Evolutionary conservation across 2,329 filamentous ascomycete species (phyloP).

Genomic region (Arthrobotrys conoides): DNA sequence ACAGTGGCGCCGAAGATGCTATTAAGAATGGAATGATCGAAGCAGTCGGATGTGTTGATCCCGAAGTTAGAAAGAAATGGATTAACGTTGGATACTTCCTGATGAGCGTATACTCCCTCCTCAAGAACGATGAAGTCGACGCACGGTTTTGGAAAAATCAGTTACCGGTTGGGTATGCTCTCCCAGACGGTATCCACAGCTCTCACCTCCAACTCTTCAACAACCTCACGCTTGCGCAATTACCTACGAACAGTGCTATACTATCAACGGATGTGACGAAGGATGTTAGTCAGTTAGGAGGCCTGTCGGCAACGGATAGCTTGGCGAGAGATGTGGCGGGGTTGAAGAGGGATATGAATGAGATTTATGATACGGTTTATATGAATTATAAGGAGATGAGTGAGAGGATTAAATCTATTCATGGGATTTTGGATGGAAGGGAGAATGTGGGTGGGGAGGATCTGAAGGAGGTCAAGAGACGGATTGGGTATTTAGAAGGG

Average conservation of each 20-base stretch:
- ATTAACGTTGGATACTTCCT: conserved; percentile 40
- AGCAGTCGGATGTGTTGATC: neutral
- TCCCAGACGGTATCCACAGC: conserved; percentile 12
- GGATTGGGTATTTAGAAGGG: conserved; percentile 35
- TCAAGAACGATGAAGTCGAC: conserved; percentile 29
- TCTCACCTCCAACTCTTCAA: neutral
- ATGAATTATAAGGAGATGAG: conserved; percentile 40
- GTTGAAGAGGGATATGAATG: conserved; percentile 45
- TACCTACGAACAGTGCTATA: neutral
- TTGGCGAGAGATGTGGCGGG: conserved; percentile 27
- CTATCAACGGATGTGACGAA: neutral
- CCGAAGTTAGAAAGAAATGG: conserved; percentile 12
- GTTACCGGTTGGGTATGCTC: conserved; percentile 19
- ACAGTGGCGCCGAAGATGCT: conserved; percentile 4
- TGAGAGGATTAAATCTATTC: conserved; percentile 41
- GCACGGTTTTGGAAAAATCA: conserved; percentile 38
- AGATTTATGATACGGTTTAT: conserved; percentile 34
- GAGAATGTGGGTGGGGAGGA: conserved; percentile 34
- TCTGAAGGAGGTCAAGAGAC: conserved; percentile 39
- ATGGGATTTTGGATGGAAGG: conserved; percentile 34
- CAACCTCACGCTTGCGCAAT: neutral
- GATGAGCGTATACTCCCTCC: conserved; percentile 10
- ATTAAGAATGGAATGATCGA: conserved; percentile 48
- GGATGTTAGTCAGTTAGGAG: conserved; percentile 11
- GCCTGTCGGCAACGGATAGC: conserved; percentile 17